A percentile compares a stretch with the other conserved stretches of the same genome.
Evolutionary conservation across 2,329 filamentous ascomycete species (phyloP).

Genomic region (Apiospora arundinis): DNA sequence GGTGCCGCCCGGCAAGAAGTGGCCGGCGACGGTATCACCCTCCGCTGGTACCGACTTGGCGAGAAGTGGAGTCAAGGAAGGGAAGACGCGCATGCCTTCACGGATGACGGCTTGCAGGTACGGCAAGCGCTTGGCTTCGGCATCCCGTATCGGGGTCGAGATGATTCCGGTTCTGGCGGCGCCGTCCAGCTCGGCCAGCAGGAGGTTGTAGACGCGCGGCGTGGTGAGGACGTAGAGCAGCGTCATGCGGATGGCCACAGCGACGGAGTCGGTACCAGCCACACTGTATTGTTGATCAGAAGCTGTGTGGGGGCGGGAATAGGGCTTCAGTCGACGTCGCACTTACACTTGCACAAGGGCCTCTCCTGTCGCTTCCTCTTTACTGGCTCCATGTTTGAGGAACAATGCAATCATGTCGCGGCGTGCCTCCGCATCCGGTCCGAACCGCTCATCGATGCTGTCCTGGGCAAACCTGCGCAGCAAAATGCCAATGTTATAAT

Average conservation of each 20-base stretch:
- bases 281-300: neutral
- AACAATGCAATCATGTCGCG: slow-evolving; percentile 28
- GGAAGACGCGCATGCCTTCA: slow-evolving; percentile 27
- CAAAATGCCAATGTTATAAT: neutral
- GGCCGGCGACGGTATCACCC: slow-evolving; percentile 25
- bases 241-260: slow-evolving; percentile 27
- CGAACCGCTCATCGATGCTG: slow-evolving; percentile 26
- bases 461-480: slow-evolving; percentile 26
- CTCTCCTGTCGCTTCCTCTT: slow-evolving; percentile 27
- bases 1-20: slow-evolving; percentile 25
- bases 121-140: slow-evolving; percentile 27
- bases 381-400: slow-evolving; percentile 25
- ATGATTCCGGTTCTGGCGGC: slow-evolving; percentile 26
- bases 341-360: slow-evolving; percentile 29
- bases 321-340: neutral
- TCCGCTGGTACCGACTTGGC: slow-evolving; percentile 28
- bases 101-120: slow-evolving; percentile 30
- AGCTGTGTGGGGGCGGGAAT: too few species aligned
- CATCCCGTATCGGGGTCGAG: slow-evolving; percentile 29
- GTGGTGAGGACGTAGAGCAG: slow-evolving; percentile 29
- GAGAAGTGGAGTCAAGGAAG: slow-evolving; percentile 24
- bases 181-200: slow-evolving; percentile 28
- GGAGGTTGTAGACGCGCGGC: slow-evolving; percentile 26
- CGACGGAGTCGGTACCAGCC: slow-evolving; percentile 29
- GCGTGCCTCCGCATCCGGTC: slow-evolving; percentile 22